Evolutionary conservation across 148 eudicot genomes (phyloP), one percentile per base, ranked within the genome.

Genomic region (Rhododendron mucronatum): DNA sequence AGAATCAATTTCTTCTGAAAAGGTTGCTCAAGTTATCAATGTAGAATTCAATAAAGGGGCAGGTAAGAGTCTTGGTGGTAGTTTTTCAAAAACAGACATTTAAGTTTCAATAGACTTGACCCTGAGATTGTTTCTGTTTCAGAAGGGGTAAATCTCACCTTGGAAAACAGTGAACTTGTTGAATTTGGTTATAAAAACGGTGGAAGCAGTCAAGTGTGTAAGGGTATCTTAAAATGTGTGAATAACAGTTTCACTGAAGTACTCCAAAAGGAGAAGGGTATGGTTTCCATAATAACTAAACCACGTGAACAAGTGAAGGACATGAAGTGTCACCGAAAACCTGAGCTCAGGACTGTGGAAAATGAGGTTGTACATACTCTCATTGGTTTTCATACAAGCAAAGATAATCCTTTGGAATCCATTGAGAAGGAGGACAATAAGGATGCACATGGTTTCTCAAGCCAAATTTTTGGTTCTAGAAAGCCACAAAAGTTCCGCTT

Each of bases 401-500:
- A 61, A 28, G 5, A 3, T 83, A 26, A 37, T 83, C 82, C 88
- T 7, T 76, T 35, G 44, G 63, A 57, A 33, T 87, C n/a, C 51
- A 83, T 28, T 30, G 78, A 28, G 78, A 69, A 83, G 35, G 83
- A 55, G 57, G 75, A 57, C 9, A 75, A 74, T 9, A 35, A 74
- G 28, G 82, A 61, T 30, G 44, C 12, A 14, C 45, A 59, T 82
- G 37, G 59, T 59, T 33, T 82, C 82, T 76, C 76, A 33, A 78
- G 69, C 53, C 78, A 33, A 21, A 37, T 13, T 83, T 28, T 79
- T 50, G 65, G 48, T n/a, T 83, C 35, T 37, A 78, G 85, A 76
- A 83, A 50, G 71, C 75, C 86, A 12, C 83, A 37, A 26, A 83
- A 83, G 74, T 30, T 87, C 57, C 83, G 88, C 45, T 78, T 78